Conservation (phyloP, 805 yeast genomes). For the Metschnikowia santaceciliae region DNA sequence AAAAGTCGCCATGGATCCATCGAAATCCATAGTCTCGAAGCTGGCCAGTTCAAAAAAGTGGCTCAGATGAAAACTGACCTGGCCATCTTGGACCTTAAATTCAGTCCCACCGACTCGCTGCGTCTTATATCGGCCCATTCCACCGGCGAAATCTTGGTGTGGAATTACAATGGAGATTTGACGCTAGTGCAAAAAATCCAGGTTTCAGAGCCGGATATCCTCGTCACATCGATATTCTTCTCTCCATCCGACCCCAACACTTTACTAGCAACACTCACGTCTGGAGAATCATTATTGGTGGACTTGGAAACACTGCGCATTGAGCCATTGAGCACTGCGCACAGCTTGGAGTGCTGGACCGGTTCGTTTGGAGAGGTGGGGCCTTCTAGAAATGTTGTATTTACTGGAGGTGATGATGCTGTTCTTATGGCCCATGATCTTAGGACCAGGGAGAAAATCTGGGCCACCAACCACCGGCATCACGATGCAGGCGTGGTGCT, state of each 20-base stretch:
- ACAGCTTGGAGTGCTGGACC: constrained; percentile 86
- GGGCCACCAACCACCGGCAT: constrained; percentile 46
- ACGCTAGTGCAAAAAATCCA: constrained; percentile 23
- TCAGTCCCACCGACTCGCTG: constrained; percentile 51
- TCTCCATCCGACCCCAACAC: constrained; percentile 38
- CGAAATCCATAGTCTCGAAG: constrained; percentile 35
- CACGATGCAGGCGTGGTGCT: constrained; percentile 93
- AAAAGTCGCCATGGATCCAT: constrained; percentile 63
- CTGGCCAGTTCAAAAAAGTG: constrained; percentile 11
- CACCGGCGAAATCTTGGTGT: constrained; percentile 66
- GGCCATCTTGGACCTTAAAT: constrained; percentile 76
- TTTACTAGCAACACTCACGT: constrained; percentile 59
- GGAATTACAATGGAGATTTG: constrained; percentile 40
- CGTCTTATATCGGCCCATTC: constrained; percentile 68
- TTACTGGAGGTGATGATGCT: constrained; percentile 91
- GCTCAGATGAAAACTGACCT: constrained; percentile 38
- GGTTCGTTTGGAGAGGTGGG: constrained; percentile 62
- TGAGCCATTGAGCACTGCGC: constrained; percentile 38
- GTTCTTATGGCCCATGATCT: constrained; percentile 70
- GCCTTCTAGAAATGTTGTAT: constrained; percentile 53
- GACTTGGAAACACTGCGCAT: constrained; percentile 21
- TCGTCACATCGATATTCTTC: constrained; percentile 65
- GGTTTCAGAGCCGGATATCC: constrained; percentile 43
- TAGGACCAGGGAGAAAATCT: constrained; percentile 34
- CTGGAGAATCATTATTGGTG: constrained; percentile 54